Evolutionary conservation across 495 filamentous ascomycete species (phyloP).

Genomic region (Venustampulla echinocandica): DNA sequence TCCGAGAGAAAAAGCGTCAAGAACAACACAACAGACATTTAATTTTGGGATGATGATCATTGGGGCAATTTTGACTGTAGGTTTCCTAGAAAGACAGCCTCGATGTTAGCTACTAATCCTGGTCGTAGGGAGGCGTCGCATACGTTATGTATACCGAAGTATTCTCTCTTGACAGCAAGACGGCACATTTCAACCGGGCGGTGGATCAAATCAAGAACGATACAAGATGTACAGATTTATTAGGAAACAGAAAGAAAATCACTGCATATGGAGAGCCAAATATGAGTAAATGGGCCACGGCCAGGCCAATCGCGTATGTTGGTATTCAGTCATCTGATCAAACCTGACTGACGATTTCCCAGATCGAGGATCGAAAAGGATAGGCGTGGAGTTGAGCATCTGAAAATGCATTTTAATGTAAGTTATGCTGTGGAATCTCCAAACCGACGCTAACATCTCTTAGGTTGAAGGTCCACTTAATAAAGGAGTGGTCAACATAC

Average conservation of each 20-base stretch:
- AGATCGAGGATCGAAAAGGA: slow-evolving; percentile 58
- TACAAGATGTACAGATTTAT: slow-evolving; percentile 56
- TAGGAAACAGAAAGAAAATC: slow-evolving; percentile 70
- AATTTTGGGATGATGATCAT: slow-evolving; percentile 72
- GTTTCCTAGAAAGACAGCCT: slow-evolving; percentile 8
- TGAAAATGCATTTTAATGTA: slow-evolving; percentile 85
- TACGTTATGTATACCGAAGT: slow-evolving; percentile 80
- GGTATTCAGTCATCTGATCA: not conserved
- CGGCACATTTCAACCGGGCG: slow-evolving; percentile 80
- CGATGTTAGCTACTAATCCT: slow-evolving; percentile 13
- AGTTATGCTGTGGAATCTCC: slow-evolving; percentile 6
- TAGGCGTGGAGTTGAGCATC: slow-evolving; percentile 64
- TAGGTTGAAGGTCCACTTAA: slow-evolving; percentile 78
- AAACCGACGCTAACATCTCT: slow-evolving; percentile 16
- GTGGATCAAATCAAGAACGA: slow-evolving; percentile 72
- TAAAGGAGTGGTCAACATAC: slow-evolving; percentile 63
- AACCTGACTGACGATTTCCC: not conserved
- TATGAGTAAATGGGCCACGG: slow-evolving; percentile 72
- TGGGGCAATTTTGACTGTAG: slow-evolving; percentile 67
- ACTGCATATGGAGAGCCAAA: slow-evolving; percentile 79
- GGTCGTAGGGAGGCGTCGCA: slow-evolving; percentile 56
- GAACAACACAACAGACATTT: slow-evolving; percentile 83
- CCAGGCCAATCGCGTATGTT: slow-evolving; percentile 74
- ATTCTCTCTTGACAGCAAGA: slow-evolving; percentile 76
- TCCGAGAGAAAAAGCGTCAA: slow-evolving; percentile 65